Percentiles rank a stretch among this genome's conserved stretches.
Conservation (phyloP, 1,284 basidiomycete genomes). For the Cryptococcus hybrid region DNA sequence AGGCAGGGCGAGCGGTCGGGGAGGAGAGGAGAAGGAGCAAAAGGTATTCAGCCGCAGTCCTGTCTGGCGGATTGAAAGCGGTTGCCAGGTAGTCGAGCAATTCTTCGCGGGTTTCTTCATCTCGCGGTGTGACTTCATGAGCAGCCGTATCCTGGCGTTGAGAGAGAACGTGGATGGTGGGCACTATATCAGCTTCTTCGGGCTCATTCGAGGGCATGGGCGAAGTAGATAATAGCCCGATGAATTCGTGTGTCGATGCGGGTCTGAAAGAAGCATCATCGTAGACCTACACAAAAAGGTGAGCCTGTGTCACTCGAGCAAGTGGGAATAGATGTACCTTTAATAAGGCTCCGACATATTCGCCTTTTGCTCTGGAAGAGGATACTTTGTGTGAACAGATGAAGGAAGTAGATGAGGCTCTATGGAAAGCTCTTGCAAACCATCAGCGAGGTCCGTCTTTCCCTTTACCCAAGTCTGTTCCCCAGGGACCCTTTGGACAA, state of each 20-base stretch:
- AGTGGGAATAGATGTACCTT: conserved; percentile 27
- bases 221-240: conserved; percentile 40
- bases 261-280: conserved; percentile 42
- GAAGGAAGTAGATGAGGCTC: conserved; percentile 9
- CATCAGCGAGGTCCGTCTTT: conserved; percentile 2
- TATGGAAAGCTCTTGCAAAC: conserved; percentile 2
- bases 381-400: conserved; percentile 35
- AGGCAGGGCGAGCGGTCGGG: conserved; percentile 30
- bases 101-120: conserved; percentile 14
- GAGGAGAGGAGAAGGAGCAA: conserved; percentile 38
- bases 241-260: conserved; percentile 36
- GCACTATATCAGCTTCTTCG: conserved; percentile 33
- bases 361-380: conserved; percentile 19
- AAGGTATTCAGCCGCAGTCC: conserved; percentile 37
- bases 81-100: conserved; percentile 36
- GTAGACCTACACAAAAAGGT: conserved; percentile 29
- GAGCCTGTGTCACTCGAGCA: neutral
- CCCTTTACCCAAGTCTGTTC: conserved; percentile 32
- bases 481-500: conserved; percentile 35
- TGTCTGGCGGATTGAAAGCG: conserved; percentile 34
- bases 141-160: neutral
- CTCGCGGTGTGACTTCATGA: neutral
- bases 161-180: conserved; percentile 41
- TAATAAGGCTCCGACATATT: conserved; percentile 42
- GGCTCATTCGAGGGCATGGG: conserved; percentile 32